Evolutionary conservation across 495 filamentous ascomycete species (phyloP).

Genomic region (Penicillium subrubescens): DNA sequence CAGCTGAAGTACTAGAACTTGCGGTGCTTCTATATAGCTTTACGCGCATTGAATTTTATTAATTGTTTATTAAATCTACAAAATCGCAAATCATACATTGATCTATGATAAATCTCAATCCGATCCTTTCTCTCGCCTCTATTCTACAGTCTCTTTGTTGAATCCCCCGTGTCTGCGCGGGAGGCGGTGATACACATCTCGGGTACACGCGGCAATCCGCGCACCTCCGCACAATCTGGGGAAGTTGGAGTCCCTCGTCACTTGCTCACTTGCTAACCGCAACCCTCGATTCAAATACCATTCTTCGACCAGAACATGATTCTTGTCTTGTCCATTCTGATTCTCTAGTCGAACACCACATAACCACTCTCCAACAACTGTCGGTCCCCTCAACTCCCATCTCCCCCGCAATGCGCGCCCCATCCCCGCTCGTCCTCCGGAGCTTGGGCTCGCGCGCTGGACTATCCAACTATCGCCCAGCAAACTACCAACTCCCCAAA

Average conservation of each 20-base stretch:
- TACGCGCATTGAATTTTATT: background rate
- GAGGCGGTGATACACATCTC: slow-evolving; percentile 23
- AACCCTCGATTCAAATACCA: slow-evolving; percentile 9
- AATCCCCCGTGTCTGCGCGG: background rate
- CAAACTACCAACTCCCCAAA: slow-evolving; percentile 9
- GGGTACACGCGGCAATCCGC: slow-evolving; percentile 47
- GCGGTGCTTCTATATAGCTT: background rate
- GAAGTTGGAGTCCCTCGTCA: slow-evolving; percentile 23
- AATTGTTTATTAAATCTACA: too few species aligned
- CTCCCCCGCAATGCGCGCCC: slow-evolving; percentile 44
- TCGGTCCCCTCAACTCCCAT: background rate
- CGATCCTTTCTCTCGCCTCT: background rate
- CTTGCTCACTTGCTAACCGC: slow-evolving; percentile 3
- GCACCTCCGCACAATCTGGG: slow-evolving; percentile 42
- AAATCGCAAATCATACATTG: background rate
- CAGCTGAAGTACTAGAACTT: background rate
- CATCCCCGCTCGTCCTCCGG: slow-evolving; percentile 41
- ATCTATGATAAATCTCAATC: background rate
- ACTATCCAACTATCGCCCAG: slow-evolving; percentile 15
- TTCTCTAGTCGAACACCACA: background rate
- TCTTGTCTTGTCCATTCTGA: background rate
- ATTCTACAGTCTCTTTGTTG: background rate
- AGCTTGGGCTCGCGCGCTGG: slow-evolving; percentile 32
- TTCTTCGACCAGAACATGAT: background rate
- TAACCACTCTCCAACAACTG: background rate